Evolutionary conservation across 148 eudicot species (phyloP), one percentile per base, ranked within the genome.

Genomic region (Camellia japonica): DNA sequence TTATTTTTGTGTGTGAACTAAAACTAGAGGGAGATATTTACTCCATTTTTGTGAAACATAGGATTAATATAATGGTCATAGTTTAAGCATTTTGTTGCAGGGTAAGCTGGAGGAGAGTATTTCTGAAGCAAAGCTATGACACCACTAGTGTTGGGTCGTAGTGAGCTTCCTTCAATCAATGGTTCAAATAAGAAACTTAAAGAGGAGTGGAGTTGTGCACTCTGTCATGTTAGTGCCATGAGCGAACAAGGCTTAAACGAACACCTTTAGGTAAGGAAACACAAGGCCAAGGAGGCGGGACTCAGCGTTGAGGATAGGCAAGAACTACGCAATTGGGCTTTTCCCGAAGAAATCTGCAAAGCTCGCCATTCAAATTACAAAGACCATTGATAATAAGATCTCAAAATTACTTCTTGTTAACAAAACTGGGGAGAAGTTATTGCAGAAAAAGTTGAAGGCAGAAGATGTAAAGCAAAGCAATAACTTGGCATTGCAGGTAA

Each of bases 191-290:
- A 85, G 75, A 87, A 83, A 84, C 58, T 70, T 19, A 87, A 79
- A 67, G 86, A 84, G 4, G 87, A 86, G 23, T 90, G 93, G 95
- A 86, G 85, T 73, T 93, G 97, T 80, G 85, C 90, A 15, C 20
- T 93, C 43, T 91, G 97, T 71, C 80, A 84, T 30, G 74, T 93
- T 55, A 87, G 73, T 81, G 87, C 90, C 19, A 90, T 90, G 56
- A 82, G 87, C 14, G 88, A 89, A 69, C 88, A 44, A 73, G 85
- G 79, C 13, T 73, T 93, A 63, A 80, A 89, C 2, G 88, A 85
- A 8, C 95, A 93, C 75, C 78, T 91, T 2, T 73, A 74, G 7
- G 97, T 95, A 13, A 91, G 83, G 82, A 91, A 82, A 78, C 95
- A 93, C 89, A 86, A 85, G 84, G 46, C 86, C 5, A 84, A 75